Conservation (phyloP, 768 basidiomycete genomes). For the Chiua virens region DNA sequence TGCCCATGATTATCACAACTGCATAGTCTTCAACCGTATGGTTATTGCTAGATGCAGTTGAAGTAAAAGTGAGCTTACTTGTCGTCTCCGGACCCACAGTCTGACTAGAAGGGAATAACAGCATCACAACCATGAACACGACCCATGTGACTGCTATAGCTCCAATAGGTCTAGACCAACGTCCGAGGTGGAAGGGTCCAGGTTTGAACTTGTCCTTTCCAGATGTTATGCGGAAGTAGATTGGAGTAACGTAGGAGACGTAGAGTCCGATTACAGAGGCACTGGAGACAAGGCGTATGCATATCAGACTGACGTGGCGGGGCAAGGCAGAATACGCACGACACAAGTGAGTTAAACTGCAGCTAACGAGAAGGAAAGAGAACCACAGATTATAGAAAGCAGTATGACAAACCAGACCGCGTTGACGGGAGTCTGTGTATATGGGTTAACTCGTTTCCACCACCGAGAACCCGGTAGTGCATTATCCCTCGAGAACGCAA, state of each 20-base stretch:
- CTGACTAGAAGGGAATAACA: slow-evolving; percentile 31
- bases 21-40: not conserved
- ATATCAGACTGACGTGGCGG: not conserved
- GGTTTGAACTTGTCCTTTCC: slow-evolving; percentile 33
- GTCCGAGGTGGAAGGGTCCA: slow-evolving; percentile 35
- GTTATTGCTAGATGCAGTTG: not conserved
- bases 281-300: slow-evolving; percentile 7
- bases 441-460: slow-evolving; percentile 35
- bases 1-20: slow-evolving; percentile 23
- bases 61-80: not conserved
- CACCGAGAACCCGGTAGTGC: slow-evolving; percentile 39
- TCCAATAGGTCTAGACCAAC: slow-evolving; percentile 32
- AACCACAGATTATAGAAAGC: slow-evolving; percentile 30
- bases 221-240: slow-evolving; percentile 36
- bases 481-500: slow-evolving; percentile 42
- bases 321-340: slow-evolving; percentile 21
- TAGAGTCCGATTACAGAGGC: slow-evolving; percentile 37
- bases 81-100: not conserved
- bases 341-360: slow-evolving; percentile 37
- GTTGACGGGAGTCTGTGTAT: slow-evolving; percentile 37
- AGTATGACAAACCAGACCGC: slow-evolving; percentile 41
- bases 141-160: slow-evolving; percentile 32
- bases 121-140: slow-evolving; percentile 32
- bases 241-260: slow-evolving; percentile 38
- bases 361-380: slow-evolving; percentile 33